phyloP scores from a whole-genome alignment of 768 basidiomycete species.

The Chalciporus sphaerocephalus region DNA sequence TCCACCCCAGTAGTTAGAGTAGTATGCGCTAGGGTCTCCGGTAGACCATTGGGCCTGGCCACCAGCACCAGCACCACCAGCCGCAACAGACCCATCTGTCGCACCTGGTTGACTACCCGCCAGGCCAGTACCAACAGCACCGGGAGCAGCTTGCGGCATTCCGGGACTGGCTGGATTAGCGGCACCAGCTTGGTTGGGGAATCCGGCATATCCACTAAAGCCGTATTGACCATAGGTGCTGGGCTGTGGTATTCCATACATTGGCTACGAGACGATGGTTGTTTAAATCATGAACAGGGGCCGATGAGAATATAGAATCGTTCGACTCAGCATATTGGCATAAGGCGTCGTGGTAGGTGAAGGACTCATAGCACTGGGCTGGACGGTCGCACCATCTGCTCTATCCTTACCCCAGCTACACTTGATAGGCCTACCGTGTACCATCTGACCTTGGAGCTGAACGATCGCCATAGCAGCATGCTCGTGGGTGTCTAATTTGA shows the following conservation, averaged over 20 bases:
- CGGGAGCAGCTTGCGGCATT: conserved; percentile 55
- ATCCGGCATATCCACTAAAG: conserved; percentile 70
- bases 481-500: conserved; percentile 97
- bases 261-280: conserved; percentile 46
- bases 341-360: conserved; percentile 61
- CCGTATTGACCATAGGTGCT: conserved; percentile 71
- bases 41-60: conserved; percentile 75
- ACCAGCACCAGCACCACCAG: conserved; percentile 46
- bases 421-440: conserved; percentile 96
- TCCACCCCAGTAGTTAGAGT: conserved; percentile 82
- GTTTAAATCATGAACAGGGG: conserved; percentile 1
- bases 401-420: conserved; percentile 99
- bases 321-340: conserved; percentile 62
- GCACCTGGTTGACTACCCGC: conserved; percentile 55
- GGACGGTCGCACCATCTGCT: conserved; percentile 61
- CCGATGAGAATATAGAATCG: not conserved
- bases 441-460: conserved; percentile 93
- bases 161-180: conserved; percentile 41
- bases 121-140: conserved; percentile 51
- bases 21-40: conserved; percentile 70
- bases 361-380: conserved; percentile 54
- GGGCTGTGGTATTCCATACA: conserved; percentile 89
- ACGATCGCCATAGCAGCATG: conserved; percentile 98
- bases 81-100: conserved; percentile 48
- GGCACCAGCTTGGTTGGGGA: conserved; percentile 56